phyloP scores from a whole-genome alignment of 2,329 filamentous ascomycete species.

The Exophiala bonariae region DNA sequence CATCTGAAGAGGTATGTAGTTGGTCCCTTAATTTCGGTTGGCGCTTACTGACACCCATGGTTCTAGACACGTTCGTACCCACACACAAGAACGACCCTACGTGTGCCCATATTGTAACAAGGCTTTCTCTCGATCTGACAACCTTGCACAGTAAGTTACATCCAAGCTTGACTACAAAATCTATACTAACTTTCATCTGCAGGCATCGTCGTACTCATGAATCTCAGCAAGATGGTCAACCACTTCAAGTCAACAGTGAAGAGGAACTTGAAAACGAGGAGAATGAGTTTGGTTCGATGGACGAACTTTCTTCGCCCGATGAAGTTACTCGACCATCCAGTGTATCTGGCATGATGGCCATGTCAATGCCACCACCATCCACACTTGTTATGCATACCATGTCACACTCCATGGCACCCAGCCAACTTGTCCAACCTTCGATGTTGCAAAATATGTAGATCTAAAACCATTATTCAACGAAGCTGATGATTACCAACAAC shows the following conservation, averaged over 20 bases:
- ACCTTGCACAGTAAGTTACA: conserved; percentile 89
- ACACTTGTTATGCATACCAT: conserved; percentile 27
- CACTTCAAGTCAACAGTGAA: conserved; percentile 52
- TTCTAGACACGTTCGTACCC: conserved; percentile 92
- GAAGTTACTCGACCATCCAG: conserved; percentile 23
- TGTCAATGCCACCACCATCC: conserved; percentile 28
- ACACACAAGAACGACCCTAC: conserved; percentile 98
- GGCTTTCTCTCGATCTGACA: conserved; percentile 97
- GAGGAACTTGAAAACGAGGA: conserved; percentile 89
- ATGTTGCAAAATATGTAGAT: conserved; percentile 28
- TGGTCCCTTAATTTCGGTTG: conserved; percentile 36
- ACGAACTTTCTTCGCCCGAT: conserved; percentile 68
- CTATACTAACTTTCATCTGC: no score
- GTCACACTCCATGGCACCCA: conserved; percentile 27
- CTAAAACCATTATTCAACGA: conserved; percentile 18
- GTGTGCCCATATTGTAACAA: conserved; percentile 98
- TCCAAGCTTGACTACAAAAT: no score
- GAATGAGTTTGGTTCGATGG: conserved; percentile 77
- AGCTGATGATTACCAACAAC: conserved; percentile 16
- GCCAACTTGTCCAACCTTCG: conserved; percentile 28
- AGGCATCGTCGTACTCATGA: conserved; percentile 81
- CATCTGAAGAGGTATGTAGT: conserved; percentile 92
- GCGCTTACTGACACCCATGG: conserved; percentile 48
- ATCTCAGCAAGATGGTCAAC: conserved; percentile 59
- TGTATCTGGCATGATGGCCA: conserved; percentile 20